Evolutionary conservation across 495 filamentous ascomycete genomes (phyloP), one percentile per base, ranked within the genome.

Genomic region (Jackrogersella multiformis): DNA sequence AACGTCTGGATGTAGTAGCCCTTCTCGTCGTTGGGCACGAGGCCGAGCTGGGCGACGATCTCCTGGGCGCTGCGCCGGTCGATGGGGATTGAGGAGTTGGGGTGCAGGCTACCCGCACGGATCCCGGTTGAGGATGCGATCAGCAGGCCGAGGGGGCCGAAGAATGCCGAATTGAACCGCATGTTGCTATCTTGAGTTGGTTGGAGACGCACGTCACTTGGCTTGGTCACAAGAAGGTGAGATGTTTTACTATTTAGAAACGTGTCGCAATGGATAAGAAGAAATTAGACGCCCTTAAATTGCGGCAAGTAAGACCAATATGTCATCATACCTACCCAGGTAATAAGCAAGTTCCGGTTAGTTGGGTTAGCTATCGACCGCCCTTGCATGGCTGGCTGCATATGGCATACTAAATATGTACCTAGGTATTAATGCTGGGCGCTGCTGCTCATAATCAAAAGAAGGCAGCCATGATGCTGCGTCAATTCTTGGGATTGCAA

Each of bases 1-100:
- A 82, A 84, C 4, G 80, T 81, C 68, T 84, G 73, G 12, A 74
- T 21, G 62, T 75, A 83, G 72, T 80, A 83, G 30, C 81, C 82
- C 45, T 80, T 80, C 54, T 83, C 82, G 1, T 68, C 53, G 60
- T 83, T 80, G 26, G 82, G 67, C 4, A 56, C 59, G 2, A 84
- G 77, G 32, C 73, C 73, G 9, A 84, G 71, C 54, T 73, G 36
- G 6, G 55, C 23, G 48, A 84, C 74, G 34, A 84, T 55, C 10
- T 80, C 75, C 12, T 74, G 61, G 4, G 78, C 80, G 24, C 68
- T 75, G 55, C 74, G 71, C 36, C 49, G 28, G 16, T 59, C 41
- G 23, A 68, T 64, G 0, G 66, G 64, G 48, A 49, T 35, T 1
- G 48, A 24, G 21, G 38, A 21, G 18, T 52, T 35, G 56, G 16